phyloP scores from a whole-genome alignment of 2,329 filamentous ascomycete species.

The Penicillium hordei region DNA sequence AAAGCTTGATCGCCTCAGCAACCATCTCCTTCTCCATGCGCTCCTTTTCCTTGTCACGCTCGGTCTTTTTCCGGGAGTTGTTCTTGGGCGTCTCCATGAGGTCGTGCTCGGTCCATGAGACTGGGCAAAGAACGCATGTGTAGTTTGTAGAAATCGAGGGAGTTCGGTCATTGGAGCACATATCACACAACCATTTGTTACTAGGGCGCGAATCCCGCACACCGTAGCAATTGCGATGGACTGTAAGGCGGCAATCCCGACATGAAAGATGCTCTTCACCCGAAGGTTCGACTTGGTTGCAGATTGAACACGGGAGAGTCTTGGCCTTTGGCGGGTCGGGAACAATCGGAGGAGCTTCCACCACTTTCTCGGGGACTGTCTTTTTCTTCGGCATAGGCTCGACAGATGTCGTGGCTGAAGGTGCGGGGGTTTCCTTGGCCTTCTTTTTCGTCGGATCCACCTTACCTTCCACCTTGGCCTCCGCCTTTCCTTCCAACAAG shows the following conservation, averaged over 20 bases:
- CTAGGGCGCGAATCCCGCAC: constrained; percentile 66
- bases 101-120: constrained; percentile 77
- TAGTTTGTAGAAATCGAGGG: constrained; percentile 92
- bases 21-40: constrained; percentile 80
- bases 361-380: constrained; percentile 56
- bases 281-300: constrained; percentile 68
- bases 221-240: constrained; percentile 93
- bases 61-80: constrained; percentile 83
- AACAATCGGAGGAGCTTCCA: constrained; percentile 60
- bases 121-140: constrained; percentile 87
- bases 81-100: constrained; percentile 79
- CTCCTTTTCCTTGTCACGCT: constrained; percentile 88
- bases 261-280: constrained; percentile 76
- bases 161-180: constrained; percentile 90
- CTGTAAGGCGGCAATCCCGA: constrained; percentile 83
- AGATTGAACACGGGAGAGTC: constrained; percentile 80
- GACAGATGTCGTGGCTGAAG: constrained; percentile 45
- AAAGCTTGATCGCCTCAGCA: constrained; percentile 74
- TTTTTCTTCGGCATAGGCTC: constrained; percentile 62
- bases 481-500: constrained; percentile 36
- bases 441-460: constrained; percentile 62
- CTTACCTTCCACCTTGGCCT: constrained; percentile 33
- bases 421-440: constrained; percentile 52
- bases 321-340: constrained; percentile 78
- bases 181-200: constrained; percentile 91